Evolutionary conservation across 176 grass and related monocot genomes (phyloP), one percentile per base, ranked within the genome.

Genomic region (Cenchrus purpureus): DNA sequence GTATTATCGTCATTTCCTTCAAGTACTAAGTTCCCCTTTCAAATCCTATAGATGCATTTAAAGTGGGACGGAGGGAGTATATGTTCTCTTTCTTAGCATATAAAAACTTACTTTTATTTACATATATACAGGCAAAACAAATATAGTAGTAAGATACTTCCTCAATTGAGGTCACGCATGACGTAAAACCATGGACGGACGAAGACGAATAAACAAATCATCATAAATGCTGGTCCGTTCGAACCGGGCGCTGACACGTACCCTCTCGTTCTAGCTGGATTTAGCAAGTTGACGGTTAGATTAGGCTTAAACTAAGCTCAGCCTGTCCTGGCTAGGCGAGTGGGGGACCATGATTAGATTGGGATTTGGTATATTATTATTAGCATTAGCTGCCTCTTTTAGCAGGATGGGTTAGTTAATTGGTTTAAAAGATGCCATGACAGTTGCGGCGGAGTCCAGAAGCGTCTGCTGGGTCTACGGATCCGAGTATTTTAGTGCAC

Each of bases 91-190:
- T 25, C 5, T 14, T 10, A n/a, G 57, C 44, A 52, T 52, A 32
- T 4, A 8, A 50, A 63, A 8, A 14, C 42, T 16, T 4, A 65
- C 49, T 15, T 28, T 71, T 15, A 17, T 20, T 14, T 75, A 11
- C 11, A 8, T 40, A 4, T 25, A n/a, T 59, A n/a, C 0, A 9
- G 2, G 11, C 5, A 43, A 76, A n/a, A 44, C 25, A 19, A 20
- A 14, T 78, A 45, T 4, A 9, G 6, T 6, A 46, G 49, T 57
- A 1, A 3, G 6, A 31, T 25, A 4, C 4, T 16, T 42, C 44
- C 59, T 19, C 37, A 86, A 83, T 83, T 86, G 84, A 86, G 79
- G 88, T 90, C 79, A 90, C 73, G 73, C 73, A 53, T 90, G 88
- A 90, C 88, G 79, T 51, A 5, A 58, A 59, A 60, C 12, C n/a